Base-by-base conservation (phyloP, 352 stramenopile species). In the Globisporangium radiosum region DNA sequence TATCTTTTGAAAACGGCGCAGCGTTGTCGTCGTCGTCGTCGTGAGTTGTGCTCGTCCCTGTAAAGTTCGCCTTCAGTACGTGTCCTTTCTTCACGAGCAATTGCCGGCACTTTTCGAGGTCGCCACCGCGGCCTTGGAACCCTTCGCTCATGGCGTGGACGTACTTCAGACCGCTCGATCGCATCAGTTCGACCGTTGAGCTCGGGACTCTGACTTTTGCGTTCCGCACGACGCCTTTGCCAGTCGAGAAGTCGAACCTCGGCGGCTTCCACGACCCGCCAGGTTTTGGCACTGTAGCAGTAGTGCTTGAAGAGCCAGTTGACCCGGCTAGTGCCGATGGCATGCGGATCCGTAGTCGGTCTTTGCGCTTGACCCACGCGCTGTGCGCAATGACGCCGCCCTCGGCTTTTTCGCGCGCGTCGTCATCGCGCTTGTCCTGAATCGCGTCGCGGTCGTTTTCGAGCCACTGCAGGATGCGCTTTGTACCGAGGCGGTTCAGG, bases 131-230 rank as follows among this genome's bases (percentile, higher is more conserved):
- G 11, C 81, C 84, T 62, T 94, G 81, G 57, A 94, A 92, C 14
- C 82, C 84, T 70, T 94, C 81, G 57, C 77, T 92, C 84, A 92
- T 94, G 15, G 84, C 81, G 52, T 92, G 84, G 7, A 92, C 80
- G 57, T 91, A 94, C 59, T 90, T 91, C 52, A 94, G 76, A 2
- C 80, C 84, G 56, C 80, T 91, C 37, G 72, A 57, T 9, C 72
- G 67, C 81, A 94, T 92, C 13, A 94, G 63, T 36, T 94, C 84
- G 13, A 89, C 78, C 0, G 84, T 87, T 5, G 81, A 89, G 25
- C 78, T 87, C 43, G 81, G 80, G 37, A 87, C 62, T 9, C 84
- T 73, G 48, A 78, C 64, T 19, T 72, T 76, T 38, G 82, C 75
- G 40, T 71, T 65, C 11, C 82, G 81, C 13, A 91, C 80, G 36